A percentile compares a stretch with the other conserved stretches of the same genome.
Conservation (phyloP, 176 grass and related monocot genomes). For the Aegilops sharonensis region DNA sequence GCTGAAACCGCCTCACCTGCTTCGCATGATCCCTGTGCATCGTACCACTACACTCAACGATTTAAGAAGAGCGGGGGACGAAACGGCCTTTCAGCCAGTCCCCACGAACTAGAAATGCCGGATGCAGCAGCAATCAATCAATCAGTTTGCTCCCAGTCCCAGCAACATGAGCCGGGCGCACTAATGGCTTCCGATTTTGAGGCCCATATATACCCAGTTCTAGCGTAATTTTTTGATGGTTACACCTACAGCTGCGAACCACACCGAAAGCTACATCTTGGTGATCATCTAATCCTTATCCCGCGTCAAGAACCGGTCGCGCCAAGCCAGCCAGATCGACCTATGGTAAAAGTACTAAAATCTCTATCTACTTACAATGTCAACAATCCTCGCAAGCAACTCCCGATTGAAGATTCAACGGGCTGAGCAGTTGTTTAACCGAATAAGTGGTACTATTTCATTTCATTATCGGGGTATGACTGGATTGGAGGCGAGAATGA, state of each 20-base stretch:
- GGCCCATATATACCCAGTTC: not conserved
- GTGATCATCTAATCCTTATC: not conserved
- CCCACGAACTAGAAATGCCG: no score
- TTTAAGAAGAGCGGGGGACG: not conserved
- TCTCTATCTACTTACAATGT: no score
- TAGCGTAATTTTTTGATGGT: constrained; percentile 16
- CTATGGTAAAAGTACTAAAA: no score
- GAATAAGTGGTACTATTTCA: no score
- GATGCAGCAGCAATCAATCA: not conserved
- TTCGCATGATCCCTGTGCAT: not conserved
- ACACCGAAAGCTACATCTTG: constrained; percentile 21
- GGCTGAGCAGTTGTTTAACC: not conserved
- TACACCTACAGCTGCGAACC: constrained; percentile 1
- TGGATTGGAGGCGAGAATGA: not conserved
- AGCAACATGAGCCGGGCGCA: not conserved
- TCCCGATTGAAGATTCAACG: not conserved
- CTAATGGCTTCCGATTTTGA: not conserved
- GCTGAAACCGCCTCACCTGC: not conserved
- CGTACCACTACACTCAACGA: not conserved
- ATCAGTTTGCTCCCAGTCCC: not conserved
- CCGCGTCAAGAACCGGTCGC: not conserved
- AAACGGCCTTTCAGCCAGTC: no score
- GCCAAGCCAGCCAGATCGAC: not conserved
- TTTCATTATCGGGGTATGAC: no score
- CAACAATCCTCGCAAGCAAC: not conserved